Base-by-base conservation (phyloP, 2,329 filamentous ascomycete genomes). In the Diaporthe humulicola region DNA sequence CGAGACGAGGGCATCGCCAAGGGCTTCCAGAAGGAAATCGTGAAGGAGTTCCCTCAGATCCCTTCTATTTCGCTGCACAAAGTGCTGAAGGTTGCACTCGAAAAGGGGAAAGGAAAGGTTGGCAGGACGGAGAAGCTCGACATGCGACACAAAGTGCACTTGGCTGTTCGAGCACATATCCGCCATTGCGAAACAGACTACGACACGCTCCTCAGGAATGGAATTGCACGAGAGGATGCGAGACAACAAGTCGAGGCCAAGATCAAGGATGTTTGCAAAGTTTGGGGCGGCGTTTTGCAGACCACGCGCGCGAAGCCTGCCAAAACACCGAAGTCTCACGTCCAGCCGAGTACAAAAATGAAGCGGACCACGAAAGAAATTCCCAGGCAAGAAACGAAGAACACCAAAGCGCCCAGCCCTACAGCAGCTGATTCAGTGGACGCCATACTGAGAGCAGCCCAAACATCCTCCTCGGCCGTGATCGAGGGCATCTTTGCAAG, bases 141-240 rank as follows among this genome's bases (percentile, higher is more conserved):
- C 0, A 60, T 87, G 48, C 79, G 81, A 9, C 78, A 82, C 19
- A 88, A 84, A 76, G 87, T 85, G 6, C 77, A 80, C 60, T 81
- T 89, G 33, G 88, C 87, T 2, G 87, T 89, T 17, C 79, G 84
- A 30, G 88, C 88, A 4, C 86, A 89, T 76, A 83, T 88, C 6
- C 82, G 88, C 9, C 88, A 90, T 77, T 76, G 73, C 4, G 83
- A 88, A 58, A 90, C 88, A 0, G 77, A 81, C 1, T 90, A 90
- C 73, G 87, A 90, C 19, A 57, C 70, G 48, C 76, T 87, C 56
- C 75, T 88, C 72, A 74, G 74, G 22, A 38, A 38, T 2, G 76
- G 77, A 0, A 22, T 70, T 22, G 19, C 19, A 3, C 77, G 78
- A 30, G 70, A 75, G 7, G 64, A 74, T 10, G 81, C 81, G n/a